These are phyloP conservation scores for Botrytis medusae DNA, from an alignment of 2,329 filamentous ascomycete species.

Conservation along the genomic window DNA sequence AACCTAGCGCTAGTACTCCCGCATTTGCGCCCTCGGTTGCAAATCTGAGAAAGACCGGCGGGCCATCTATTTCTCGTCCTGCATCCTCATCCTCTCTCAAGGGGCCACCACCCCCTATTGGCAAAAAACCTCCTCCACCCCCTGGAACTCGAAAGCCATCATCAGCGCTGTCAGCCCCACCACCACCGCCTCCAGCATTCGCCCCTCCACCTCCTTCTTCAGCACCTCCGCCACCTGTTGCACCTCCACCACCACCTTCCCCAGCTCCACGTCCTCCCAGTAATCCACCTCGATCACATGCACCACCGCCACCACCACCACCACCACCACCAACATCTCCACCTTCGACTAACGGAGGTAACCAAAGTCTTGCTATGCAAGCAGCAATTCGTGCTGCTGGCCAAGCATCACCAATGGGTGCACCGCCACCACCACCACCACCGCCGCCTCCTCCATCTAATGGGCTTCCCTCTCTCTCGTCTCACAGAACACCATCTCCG, in stretches of 20 bases:
- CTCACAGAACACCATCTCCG: constrained; percentile 43
- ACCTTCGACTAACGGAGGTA: constrained; percentile 36
- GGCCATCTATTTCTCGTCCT: constrained; percentile 53
- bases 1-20: constrained; percentile 49
- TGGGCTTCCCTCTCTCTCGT: constrained; percentile 41
- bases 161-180: constrained; percentile 37
- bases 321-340: constrained; percentile 41
- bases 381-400: constrained; percentile 48
- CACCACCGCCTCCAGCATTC: constrained; percentile 39
- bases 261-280: constrained; percentile 40
- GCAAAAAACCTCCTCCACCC: constrained; percentile 70
- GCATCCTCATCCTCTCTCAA: constrained; percentile 60
- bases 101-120: constrained; percentile 74
- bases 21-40: constrained; percentile 56
- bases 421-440: constrained; percentile 41
- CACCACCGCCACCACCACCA: constrained; percentile 37
- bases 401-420: constrained; percentile 44
- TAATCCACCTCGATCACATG: constrained; percentile 39
- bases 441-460: constrained; percentile 42
- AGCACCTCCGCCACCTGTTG: constrained; percentile 40
- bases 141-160: constrained; percentile 60
- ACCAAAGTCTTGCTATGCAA: constrained; percentile 46
- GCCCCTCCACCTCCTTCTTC: constrained; percentile 39
- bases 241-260: constrained; percentile 41
- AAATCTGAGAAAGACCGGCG: constrained; percentile 58